These are phyloP conservation scores for Kurtzmaniella cleridarum DNA, from an alignment of 805 yeast genomes.

Conservation along the genomic window DNA sequence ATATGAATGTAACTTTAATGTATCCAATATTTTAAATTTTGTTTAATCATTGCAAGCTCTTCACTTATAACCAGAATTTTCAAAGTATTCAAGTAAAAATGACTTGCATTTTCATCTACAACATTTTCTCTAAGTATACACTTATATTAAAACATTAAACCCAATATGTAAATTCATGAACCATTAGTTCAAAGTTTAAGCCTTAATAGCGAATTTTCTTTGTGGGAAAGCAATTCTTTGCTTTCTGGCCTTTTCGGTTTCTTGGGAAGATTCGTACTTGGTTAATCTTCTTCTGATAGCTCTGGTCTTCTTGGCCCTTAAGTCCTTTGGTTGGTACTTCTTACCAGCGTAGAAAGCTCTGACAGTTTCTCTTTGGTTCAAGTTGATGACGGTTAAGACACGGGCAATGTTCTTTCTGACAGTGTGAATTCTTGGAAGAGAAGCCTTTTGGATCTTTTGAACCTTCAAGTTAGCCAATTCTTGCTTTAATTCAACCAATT, in stretches of 20 bases:
- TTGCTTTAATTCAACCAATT: slow-evolving; percentile 93
- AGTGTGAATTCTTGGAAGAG: slow-evolving; percentile 92
- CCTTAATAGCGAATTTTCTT: slow-evolving; percentile 98
- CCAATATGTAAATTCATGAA: slow-evolving; percentile 6
- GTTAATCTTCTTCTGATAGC: slow-evolving; percentile 97
- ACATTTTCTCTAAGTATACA: slow-evolving; percentile 7
- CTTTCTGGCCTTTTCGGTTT: slow-evolving; percentile 89
- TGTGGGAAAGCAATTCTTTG: slow-evolving; percentile 94
- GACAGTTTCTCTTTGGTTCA: slow-evolving; percentile 92
- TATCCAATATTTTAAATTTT: no score
- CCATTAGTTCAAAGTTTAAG: slow-evolving; percentile 44
- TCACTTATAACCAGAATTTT: no score
- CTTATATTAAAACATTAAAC: slow-evolving; percentile 12
- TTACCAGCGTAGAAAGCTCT: slow-evolving; percentile 92
- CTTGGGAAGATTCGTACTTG: slow-evolving; percentile 72
- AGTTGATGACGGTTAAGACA: slow-evolving; percentile 94
- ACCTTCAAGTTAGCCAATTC: slow-evolving; percentile 95
- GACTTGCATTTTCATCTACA: no score
- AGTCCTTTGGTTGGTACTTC: slow-evolving; percentile 96
- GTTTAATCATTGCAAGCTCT: no score
- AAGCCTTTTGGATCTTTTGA: slow-evolving; percentile 88
- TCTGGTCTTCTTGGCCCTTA: slow-evolving; percentile 99
- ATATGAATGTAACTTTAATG: no score
- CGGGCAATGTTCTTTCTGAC: slow-evolving; percentile 99
- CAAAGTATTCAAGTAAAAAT: no score